Percentiles rank a stretch among this genome's conserved stretches.
Conservation (phyloP, 202 grass and related monocot species). For the Schoenoplectus tabernaemontani region DNA sequence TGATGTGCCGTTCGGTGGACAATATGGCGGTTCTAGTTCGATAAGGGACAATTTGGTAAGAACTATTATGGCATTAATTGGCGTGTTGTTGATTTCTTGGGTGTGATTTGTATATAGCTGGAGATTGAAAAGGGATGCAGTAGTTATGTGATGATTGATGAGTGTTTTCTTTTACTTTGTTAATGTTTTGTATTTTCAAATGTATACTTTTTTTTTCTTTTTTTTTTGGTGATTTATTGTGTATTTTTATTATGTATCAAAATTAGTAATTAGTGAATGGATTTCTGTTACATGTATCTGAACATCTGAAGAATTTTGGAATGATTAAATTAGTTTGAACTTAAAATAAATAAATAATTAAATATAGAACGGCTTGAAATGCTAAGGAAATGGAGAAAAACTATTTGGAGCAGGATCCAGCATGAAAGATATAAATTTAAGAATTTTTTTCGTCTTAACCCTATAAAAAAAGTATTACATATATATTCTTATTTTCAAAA, state of each 20-base stretch:
- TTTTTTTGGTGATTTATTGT: not conserved
- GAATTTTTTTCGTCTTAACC: too few relatives aligned
- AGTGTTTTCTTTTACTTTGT: not conserved
- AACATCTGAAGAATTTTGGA: too few relatives aligned
- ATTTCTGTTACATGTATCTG: too few relatives aligned
- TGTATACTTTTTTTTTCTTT: not conserved
- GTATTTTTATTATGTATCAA: not conserved
- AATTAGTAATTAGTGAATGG: not conserved
- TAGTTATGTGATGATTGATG: not conserved
- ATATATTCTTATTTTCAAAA: too few relatives aligned
- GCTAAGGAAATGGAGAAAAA: not conserved
- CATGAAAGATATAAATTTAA: too few relatives aligned
- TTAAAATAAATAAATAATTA: not conserved
- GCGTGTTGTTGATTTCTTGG: conserved; percentile 10
- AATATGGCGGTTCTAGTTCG: not conserved
- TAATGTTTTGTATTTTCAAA: not conserved
- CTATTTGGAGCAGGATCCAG: not conserved
- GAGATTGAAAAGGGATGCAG: not conserved
- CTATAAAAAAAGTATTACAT: too few relatives aligned
- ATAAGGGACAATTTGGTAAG: not conserved
- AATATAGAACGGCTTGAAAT: not conserved
- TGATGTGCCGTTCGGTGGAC: not conserved
- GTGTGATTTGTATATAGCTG: not conserved
- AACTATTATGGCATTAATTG: not conserved
- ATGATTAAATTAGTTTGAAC: too few relatives aligned